A percentile compares a stretch with the other conserved stretches of the same genome.
phyloP scores from a whole-genome alignment of 2,329 filamentous ascomycete species.

The Orbilia quercus region DNA sequence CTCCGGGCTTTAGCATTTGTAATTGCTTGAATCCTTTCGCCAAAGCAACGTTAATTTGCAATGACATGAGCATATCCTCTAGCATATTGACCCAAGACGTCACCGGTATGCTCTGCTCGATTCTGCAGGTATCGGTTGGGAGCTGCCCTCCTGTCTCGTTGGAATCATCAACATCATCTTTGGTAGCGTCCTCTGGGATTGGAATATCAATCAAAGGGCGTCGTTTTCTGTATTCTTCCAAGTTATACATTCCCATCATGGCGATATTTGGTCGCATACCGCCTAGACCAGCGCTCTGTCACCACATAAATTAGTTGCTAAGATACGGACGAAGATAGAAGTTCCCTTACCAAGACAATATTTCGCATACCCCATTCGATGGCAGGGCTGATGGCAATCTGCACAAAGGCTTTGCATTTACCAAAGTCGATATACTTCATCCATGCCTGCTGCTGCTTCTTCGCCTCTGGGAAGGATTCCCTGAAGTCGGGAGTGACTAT shows the following conservation, averaged over 20 bases:
- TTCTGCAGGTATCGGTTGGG: slow-evolving; percentile 76
- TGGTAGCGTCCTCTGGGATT: slow-evolving; percentile 60
- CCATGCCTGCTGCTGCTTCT: slow-evolving; percentile 83
- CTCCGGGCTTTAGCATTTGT: slow-evolving; percentile 72
- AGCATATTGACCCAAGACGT: slow-evolving; percentile 83
- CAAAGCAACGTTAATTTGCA: slow-evolving; percentile 85
- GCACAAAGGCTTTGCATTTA: slow-evolving; percentile 88
- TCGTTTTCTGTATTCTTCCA: slow-evolving; percentile 77
- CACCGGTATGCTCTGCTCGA: slow-evolving; percentile 75
- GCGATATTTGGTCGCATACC: slow-evolving; percentile 92
- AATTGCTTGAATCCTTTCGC: slow-evolving; percentile 82
- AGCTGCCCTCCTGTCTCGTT: slow-evolving; percentile 66
- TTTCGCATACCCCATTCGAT: slow-evolving; percentile 88
- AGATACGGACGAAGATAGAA: neutral
- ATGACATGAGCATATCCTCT: slow-evolving; percentile 80
- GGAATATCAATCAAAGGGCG: slow-evolving; percentile 70
- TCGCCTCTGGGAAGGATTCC: slow-evolving; percentile 80
- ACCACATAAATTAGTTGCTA: neutral
- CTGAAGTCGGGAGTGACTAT: slow-evolving; percentile 87
- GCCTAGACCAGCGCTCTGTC: slow-evolving; percentile 73
- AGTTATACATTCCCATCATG: slow-evolving; percentile 81
- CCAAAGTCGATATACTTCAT: slow-evolving; percentile 87
- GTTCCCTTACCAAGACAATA: slow-evolving; percentile 67
- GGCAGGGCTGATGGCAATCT: slow-evolving; percentile 82
- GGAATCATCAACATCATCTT: slow-evolving; percentile 39